These are phyloP conservation scores for Aspergillus asperescens DNA, from an alignment of 495 filamentous ascomycete genomes.

Conservation along the genomic window DNA sequence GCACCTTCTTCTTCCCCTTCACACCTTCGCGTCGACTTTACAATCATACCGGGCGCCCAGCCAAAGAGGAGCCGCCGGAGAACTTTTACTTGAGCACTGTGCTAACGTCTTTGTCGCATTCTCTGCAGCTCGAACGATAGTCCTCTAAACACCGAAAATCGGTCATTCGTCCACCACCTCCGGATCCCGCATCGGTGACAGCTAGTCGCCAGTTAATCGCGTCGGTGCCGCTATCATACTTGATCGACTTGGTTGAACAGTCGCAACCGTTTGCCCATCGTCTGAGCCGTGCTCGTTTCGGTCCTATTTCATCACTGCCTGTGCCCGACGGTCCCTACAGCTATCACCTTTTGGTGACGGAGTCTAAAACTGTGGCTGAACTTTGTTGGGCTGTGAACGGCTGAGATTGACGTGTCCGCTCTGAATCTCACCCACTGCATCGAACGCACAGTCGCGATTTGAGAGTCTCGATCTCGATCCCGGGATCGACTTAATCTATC, in stretches of 20 bases:
- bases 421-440: not conserved
- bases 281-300: not conserved
- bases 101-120: not conserved
- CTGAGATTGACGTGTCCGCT: constrained; percentile 1
- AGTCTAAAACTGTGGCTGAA: constrained; percentile 7
- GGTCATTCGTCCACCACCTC: not conserved
- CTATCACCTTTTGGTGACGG: not conserved
- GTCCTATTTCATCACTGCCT: not conserved
- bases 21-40: not conserved
- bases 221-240: not conserved
- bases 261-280: not conserved
- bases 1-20: not conserved
- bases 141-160: not conserved
- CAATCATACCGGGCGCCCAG: constrained; percentile 1
- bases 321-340: constrained; percentile 1
- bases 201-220: not conserved
- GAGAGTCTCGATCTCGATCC: not conserved
- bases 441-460: constrained; percentile 2
- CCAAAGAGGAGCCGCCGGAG: not conserved
- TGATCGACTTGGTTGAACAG: not conserved
- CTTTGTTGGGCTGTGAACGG: constrained; percentile 1
- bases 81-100: not conserved
- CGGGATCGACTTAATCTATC: not conserved
- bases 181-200: not conserved
- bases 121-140: not conserved